Conservation (phyloP, 495 filamentous ascomycete species). For the Extremus antarcticus region DNA sequence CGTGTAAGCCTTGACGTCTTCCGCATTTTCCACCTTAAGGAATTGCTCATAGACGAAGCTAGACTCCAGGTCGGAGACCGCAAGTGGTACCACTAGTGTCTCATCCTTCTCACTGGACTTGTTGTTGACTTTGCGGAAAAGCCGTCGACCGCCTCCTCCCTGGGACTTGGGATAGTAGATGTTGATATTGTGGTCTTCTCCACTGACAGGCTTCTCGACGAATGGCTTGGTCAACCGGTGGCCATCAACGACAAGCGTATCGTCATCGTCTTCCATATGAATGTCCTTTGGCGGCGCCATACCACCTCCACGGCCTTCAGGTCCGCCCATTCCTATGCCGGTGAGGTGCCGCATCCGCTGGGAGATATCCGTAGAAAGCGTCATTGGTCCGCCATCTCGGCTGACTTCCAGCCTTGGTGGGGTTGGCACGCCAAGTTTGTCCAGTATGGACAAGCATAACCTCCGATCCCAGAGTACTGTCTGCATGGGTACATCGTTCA, state of each 20-base stretch:
- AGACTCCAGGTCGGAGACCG: conserved; percentile 60
- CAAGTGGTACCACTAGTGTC: conserved; percentile 60
- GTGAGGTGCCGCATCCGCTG: conserved; percentile 67
- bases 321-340: conserved; percentile 65
- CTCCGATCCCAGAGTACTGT: conserved; percentile 94
- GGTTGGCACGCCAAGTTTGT: conserved; percentile 78
- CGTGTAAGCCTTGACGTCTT: conserved; percentile 98
- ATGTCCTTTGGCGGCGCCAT: conserved; percentile 50
- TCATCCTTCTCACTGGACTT: conserved; percentile 92
- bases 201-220: conserved; percentile 96
- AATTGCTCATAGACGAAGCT: conserved; percentile 98
- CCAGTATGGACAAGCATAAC: conserved; percentile 75
- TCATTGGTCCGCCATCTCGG: conserved; percentile 77
- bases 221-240: conserved; percentile 77
- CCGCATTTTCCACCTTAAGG: conserved; percentile 85
- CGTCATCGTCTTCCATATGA: conserved; percentile 72
- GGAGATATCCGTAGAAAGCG: conserved; percentile 65
- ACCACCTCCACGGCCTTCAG: conserved; percentile 61
- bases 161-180: conserved; percentile 85
- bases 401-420: conserved; percentile 87
- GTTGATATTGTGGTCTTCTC: conserved; percentile 96
- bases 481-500: conserved; percentile 97
- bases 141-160: conserved; percentile 77
- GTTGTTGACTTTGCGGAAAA: conserved; percentile 95
- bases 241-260: conserved; percentile 80